Conservation (phyloP, 2,329 filamentous ascomycete genomes). For the Fusarium verticillioides region DNA sequence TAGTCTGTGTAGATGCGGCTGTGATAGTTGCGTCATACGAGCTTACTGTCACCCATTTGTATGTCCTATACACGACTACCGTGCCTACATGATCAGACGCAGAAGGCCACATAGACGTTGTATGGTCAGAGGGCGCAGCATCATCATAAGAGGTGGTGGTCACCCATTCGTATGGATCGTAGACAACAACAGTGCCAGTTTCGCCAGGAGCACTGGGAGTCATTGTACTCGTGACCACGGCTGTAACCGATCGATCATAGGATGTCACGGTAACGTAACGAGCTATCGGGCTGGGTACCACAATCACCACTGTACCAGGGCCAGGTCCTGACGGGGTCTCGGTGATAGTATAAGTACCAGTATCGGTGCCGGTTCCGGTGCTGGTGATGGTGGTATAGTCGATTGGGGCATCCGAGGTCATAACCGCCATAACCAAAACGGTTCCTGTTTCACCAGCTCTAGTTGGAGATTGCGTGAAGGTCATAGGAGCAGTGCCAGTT, state of each 20-base stretch:
- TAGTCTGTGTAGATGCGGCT: background rate
- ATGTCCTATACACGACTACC: background rate
- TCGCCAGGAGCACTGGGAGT: background rate
- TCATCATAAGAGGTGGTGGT: background rate
- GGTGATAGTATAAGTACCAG: background rate
- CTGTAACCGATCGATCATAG: background rate
- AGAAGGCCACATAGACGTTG: background rate
- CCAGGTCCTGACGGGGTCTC: background rate
- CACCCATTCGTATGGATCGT: background rate
- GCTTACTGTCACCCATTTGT: background rate
- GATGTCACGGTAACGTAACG: background rate
- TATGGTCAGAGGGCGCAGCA: background rate
- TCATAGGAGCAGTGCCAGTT: background rate
- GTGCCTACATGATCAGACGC: background rate
- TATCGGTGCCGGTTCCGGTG: background rate
- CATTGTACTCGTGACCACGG: background rate
- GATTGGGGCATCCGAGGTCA: background rate
- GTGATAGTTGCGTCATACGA: background rate
- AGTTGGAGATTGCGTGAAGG: background rate
- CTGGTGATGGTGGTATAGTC: background rate
- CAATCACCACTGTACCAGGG: background rate
- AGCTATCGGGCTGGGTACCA: background rate
- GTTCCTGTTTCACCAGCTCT: background rate
- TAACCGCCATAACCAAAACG: background rate
- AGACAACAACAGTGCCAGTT: background rate